These are phyloP conservation scores for Sclerotinia minor DNA, from an alignment of 2,329 filamentous ascomycete species.

Conservation along the genomic window DNA sequence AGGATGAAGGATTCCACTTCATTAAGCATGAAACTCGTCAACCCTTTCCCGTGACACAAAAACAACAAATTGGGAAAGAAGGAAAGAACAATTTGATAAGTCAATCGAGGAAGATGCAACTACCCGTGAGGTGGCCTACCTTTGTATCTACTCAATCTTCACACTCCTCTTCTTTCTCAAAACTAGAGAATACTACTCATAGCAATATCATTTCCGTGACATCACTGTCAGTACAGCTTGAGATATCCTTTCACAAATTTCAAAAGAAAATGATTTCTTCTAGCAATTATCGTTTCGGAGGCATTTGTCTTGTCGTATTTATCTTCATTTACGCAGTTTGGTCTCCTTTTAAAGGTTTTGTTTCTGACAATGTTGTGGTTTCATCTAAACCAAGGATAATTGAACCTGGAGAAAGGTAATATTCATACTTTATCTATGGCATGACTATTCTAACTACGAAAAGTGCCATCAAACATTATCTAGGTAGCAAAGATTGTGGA, in stretches of 20 bases:
- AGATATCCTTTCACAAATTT: not conserved
- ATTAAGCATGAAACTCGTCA: not conserved
- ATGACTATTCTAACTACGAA: not conserved
- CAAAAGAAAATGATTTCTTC: slow-evolving; percentile 14
- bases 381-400: not conserved
- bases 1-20: not conserved
- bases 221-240: not conserved
- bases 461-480: slow-evolving; percentile 33
- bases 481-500: slow-evolving; percentile 34
- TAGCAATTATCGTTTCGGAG: slow-evolving; percentile 16
- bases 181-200: not conserved
- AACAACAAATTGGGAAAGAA: slow-evolving; percentile 6
- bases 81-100: slow-evolving; percentile 7
- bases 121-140: slow-evolving; percentile 1
- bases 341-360: slow-evolving; percentile 15
- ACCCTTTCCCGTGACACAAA: not conserved
- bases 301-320: slow-evolving; percentile 5
- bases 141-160: too few species aligned
- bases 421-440: not conserved
- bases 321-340: slow-evolving; percentile 20
- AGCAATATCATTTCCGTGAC: not conserved
- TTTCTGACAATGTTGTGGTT: not conserved
- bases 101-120: slow-evolving; percentile 13
- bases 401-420: slow-evolving; percentile 31
- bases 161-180: not conserved